Conservation (phyloP, 2,329 filamentous ascomycete genomes). For the Xylariaceae sp. region DNA sequence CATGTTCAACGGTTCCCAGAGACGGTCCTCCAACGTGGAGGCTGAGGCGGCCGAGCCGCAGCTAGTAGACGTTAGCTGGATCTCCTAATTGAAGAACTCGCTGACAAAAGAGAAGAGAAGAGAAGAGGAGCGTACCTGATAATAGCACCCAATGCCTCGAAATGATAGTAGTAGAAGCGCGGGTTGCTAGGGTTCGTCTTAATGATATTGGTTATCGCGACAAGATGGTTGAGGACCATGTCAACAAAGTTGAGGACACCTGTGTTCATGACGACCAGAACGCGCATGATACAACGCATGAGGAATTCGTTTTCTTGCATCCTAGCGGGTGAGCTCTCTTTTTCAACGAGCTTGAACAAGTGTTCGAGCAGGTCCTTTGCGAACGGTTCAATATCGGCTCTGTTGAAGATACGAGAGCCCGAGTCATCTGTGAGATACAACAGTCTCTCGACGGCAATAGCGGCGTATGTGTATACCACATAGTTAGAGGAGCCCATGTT, state of each 20-base stretch:
- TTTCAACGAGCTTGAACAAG: constrained; percentile 85
- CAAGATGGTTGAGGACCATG: constrained; percentile 73
- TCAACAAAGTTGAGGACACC: constrained; percentile 69
- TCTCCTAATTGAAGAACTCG: neutral
- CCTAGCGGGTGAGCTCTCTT: constrained; percentile 78
- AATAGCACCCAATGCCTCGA: constrained; percentile 87
- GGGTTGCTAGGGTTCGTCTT: constrained; percentile 95
- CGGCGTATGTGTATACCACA: constrained; percentile 95
- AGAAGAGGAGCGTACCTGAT: constrained; percentile 50
- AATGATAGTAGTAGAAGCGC: constrained; percentile 97
- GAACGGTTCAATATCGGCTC: constrained; percentile 71
- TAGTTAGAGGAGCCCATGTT: constrained; percentile 88
- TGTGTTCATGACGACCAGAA: constrained; percentile 89
- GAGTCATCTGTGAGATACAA: constrained; percentile 74
- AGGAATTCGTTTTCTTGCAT: constrained; percentile 98
- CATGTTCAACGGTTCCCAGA: constrained; percentile 78
- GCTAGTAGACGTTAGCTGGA: constrained; percentile 36
- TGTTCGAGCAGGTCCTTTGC: constrained; percentile 84
- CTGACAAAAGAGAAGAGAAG: neutral
- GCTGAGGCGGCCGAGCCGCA: constrained; percentile 61
- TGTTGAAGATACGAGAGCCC: constrained; percentile 72
- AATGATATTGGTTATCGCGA: constrained; percentile 87
- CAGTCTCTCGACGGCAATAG: constrained; percentile 91
- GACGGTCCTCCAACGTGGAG: constrained; percentile 67
- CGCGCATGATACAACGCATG: constrained; percentile 98